Evolutionary conservation across 2,329 filamentous ascomycete genomes (phyloP), one percentile per base, ranked within the genome.

Genomic region (Paraphoma sp.): DNA sequence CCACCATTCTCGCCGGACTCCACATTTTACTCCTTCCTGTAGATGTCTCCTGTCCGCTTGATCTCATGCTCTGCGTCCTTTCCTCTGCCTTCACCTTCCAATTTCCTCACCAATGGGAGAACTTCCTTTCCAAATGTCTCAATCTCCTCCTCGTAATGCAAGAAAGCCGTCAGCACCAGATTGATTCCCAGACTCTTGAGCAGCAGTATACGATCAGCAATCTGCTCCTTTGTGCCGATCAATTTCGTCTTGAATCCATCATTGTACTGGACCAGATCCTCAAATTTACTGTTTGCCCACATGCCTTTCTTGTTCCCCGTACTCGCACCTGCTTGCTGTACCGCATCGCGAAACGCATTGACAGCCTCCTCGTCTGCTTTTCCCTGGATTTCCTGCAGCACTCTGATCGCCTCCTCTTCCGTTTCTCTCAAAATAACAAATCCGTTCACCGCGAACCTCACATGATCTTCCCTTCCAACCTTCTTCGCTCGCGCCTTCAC

Each of bases 161-260:
- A 64, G 60, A 83, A 83, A 0, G 81, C 82, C 0, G 78, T 77
- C 56, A 85, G 54, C 52, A 80, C 63, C 46, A 84, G 73, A 56
- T 80, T 70, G 12, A 80, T 72, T 1, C 78, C 72, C 55, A 83
- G 55, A 60, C 76, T 77, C 77, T 84, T 79, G 51, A 83, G 63
- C 60, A 84, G 56, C 38, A 83, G 57, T 38, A 84, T 82, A 4
- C 82, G 69, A 57, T 84, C 81, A 0, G 80, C 81, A 47, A 84
- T 80, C 65, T 83, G 81, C 64, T 82, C 79, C 57, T 79, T 81
- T 0, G 82, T 83, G 0, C 82, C 82, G 43, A 84, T 83, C 28
- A 84, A 64, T 68, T 83, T 84, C 3, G 82, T 83, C 73, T 84
- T 84, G 70, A 84, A 85, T 2, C 82, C 82, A 63, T 84, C 82